A percentile compares a stretch with the other conserved stretches of the same genome.
These are phyloP conservation scores for Fusarium hostae DNA, from an alignment of 2,329 filamentous ascomycete genomes.

Conservation along the genomic window DNA sequence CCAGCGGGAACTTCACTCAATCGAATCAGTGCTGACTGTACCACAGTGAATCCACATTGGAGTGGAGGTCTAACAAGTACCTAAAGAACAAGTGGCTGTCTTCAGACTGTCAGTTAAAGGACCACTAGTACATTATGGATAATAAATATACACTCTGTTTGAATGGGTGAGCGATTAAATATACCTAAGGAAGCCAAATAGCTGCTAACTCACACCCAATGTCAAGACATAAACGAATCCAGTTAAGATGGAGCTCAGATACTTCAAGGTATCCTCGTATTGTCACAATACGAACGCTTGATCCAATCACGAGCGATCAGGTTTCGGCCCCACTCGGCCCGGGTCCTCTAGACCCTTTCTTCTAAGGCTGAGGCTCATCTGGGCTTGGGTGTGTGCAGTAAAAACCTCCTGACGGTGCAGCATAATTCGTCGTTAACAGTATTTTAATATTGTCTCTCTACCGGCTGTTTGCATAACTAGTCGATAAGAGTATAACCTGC, in stretches of 20 bases:
- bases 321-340: constrained; percentile 28
- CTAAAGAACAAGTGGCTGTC: neutral
- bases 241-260: too few species aligned
- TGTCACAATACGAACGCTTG: neutral
- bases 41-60: neutral
- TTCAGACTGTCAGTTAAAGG: neutral
- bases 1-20: neutral
- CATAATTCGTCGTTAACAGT: neutral
- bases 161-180: neutral
- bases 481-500: neutral
- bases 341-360: constrained; percentile 9
- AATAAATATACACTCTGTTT: neutral
- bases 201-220: neutral
- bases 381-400: neutral
- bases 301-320: constrained; percentile 3
- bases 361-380: neutral
- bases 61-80: neutral
- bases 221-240: neutral
- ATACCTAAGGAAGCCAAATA: neutral
- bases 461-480: constrained; percentile 6
- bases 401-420: neutral
- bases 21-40: constrained; percentile 10
- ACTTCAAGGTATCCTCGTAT: neutral
- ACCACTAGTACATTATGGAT: neutral
- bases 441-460: constrained; percentile 14